These are phyloP conservation scores for Lipomyces yamadae DNA, from an alignment of 805 yeast genomes.

Conservation along the genomic window DNA sequence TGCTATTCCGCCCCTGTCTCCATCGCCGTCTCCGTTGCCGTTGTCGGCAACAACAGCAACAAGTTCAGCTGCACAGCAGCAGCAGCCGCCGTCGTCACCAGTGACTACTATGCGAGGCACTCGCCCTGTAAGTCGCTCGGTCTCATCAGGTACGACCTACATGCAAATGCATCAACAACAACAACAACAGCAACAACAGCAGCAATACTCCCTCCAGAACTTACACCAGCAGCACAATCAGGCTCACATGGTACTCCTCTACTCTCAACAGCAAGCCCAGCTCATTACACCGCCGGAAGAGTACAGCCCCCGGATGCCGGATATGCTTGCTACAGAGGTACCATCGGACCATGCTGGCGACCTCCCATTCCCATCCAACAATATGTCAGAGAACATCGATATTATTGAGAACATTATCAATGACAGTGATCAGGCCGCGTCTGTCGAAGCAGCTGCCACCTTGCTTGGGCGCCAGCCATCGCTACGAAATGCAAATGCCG, in stretches of 20 bases:
- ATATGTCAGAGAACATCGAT: slow-evolving; percentile 9
- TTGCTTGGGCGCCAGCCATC: slow-evolving; percentile 25
- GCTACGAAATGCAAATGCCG: slow-evolving; percentile 2
- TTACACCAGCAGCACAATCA: slow-evolving; percentile 15
- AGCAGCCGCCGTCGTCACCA: neutral
- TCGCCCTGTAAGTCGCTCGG: slow-evolving; percentile 16
- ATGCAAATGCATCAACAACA: neutral
- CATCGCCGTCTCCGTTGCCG: slow-evolving; percentile 30
- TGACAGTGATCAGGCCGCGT: slow-evolving; percentile 26
- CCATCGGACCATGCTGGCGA: neutral
- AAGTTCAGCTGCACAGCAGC: neutral
- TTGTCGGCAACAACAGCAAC: slow-evolving; percentile 11
- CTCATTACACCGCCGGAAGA: slow-evolving; percentile 35
- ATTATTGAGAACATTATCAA: slow-evolving; percentile 31
- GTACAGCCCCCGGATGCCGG: slow-evolving; percentile 11
- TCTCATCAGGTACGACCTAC: slow-evolving; percentile 13
- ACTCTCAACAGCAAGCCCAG: slow-evolving; percentile 9
- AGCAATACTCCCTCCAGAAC: neutral
- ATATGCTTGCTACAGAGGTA: neutral
- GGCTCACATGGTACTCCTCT: slow-evolving; percentile 10
- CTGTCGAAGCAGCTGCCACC: slow-evolving; percentile 32
- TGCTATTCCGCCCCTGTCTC: slow-evolving; percentile 22
- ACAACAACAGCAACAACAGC: slow-evolving; percentile 8
- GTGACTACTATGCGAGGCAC: slow-evolving; percentile 8
- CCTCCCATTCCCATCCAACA: neutral